A percentile compares a stretch with the other conserved stretches of the same genome.
Conservation (phyloP, 169 alveolate genomes). For the Eimeria mitis region DNA sequence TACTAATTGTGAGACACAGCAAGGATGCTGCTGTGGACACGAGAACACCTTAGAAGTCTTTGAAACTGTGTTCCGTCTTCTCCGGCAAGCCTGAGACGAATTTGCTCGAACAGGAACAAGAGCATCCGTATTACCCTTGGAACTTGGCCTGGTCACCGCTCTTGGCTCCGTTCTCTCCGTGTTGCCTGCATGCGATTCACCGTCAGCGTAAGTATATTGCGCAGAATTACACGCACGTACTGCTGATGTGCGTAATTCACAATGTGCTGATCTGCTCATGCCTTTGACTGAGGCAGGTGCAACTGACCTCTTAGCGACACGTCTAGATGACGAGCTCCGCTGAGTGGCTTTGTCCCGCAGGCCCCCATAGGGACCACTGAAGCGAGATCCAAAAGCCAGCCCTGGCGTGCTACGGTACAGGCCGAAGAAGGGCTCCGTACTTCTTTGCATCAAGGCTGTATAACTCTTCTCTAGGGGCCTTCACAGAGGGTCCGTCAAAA, state of each 20-base stretch:
- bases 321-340: conserved; percentile 20
- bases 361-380: conserved; percentile 58
- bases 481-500: background rate
- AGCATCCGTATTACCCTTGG: background rate
- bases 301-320: conserved; percentile 21
- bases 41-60: background rate
- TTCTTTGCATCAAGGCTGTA: background rate
- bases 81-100: conserved; percentile 7
- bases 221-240: background rate
- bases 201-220: background rate
- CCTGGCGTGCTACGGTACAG: conserved; percentile 19
- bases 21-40: background rate
- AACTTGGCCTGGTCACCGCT: background rate
- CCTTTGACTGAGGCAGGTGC: background rate
- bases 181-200: background rate
- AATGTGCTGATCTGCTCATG: background rate
- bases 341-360: conserved; percentile 36
- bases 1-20: background rate
- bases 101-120: background rate
- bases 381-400: background rate
- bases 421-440: background rate
- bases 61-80: background rate
- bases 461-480: background rate
- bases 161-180: conserved; percentile 8
- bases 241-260: background rate